A percentile compares a stretch with the other conserved stretches of the same genome.
phyloP scores from a whole-genome alignment of 2,329 filamentous ascomycete species.

The Sclerotinia subarctica region DNA sequence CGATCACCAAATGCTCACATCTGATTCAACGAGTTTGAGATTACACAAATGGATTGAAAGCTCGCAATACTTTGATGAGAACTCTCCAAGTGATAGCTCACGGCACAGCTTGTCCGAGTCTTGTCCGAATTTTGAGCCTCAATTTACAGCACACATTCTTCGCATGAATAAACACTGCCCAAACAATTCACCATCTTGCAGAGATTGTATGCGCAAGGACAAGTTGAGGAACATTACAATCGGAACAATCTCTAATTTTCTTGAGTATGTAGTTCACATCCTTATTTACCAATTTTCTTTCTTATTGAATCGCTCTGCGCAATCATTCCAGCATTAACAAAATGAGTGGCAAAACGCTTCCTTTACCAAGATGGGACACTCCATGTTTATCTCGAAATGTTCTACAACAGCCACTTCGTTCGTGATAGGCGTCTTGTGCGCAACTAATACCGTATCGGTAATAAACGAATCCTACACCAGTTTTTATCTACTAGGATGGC shows the following conservation, averaged over 20 bases:
- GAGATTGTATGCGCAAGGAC: background rate
- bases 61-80: background rate
- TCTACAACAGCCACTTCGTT: constrained; percentile 17
- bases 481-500: constrained; percentile 10
- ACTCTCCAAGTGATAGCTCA: constrained; percentile 16
- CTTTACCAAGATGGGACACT: background rate
- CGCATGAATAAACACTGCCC: background rate
- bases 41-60: background rate
- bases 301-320: background rate
- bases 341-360: background rate
- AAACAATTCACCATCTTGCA: background rate
- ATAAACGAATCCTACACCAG: constrained; percentile 11
- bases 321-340: background rate
- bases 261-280: background rate
- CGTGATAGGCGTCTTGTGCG: constrained; percentile 16
- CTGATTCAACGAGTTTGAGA: constrained; percentile 19
- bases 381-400: background rate
- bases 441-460: constrained; percentile 12
- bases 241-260: background rate
- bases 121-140: constrained; percentile 16
- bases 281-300: background rate
- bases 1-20: constrained; percentile 14
- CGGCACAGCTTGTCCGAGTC: background rate
- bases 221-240: background rate
- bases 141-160: background rate